These are phyloP conservation scores for Paraphaeosphaeria sporulosa DNA, from an alignment of 2,329 filamentous ascomycete species.

Conservation along the genomic window DNA sequence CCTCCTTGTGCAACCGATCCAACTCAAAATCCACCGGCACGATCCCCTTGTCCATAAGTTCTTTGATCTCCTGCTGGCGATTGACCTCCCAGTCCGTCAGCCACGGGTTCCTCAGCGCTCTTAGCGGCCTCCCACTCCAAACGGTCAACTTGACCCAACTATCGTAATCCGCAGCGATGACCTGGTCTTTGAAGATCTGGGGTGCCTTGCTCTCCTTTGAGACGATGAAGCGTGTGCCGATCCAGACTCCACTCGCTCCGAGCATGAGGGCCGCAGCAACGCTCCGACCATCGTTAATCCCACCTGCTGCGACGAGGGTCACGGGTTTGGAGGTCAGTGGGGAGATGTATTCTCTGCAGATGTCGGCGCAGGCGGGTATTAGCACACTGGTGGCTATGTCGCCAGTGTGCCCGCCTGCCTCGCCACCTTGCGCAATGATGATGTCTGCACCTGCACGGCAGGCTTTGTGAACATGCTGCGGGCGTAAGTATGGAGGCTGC, in stretches of 20 bases:
- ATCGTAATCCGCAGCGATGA: not conserved
- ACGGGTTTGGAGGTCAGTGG: conserved; percentile 31
- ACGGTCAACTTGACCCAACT: conserved; percentile 16
- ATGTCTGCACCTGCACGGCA: conserved; percentile 37
- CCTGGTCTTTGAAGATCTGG: not conserved
- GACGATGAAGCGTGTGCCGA: conserved; percentile 38
- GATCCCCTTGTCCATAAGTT: conserved; percentile 28
- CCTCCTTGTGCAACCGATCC: conserved; percentile 28
- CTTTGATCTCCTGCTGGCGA: conserved; percentile 34
- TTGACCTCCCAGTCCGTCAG: conserved; percentile 38
- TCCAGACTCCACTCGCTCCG: conserved; percentile 38
- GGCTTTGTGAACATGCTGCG: conserved; percentile 40
- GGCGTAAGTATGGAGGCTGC: conserved; percentile 22
- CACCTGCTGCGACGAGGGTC: conserved; percentile 34
- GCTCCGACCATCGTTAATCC: conserved; percentile 35
- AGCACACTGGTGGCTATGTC: conserved; percentile 41
- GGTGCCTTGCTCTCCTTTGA: conserved; percentile 20
- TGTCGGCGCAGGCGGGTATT: conserved; percentile 35
- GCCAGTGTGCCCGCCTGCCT: conserved; percentile 39
- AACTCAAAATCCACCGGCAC: conserved; percentile 33
- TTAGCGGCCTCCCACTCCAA: conserved; percentile 34
- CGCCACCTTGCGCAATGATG: conserved; percentile 41
- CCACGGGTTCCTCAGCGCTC: conserved; percentile 33
- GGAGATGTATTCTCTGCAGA: conserved; percentile 34
- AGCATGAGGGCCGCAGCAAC: conserved; percentile 36